These are phyloP conservation scores for Rhytidiadelphus loreus DNA, from an alignment of 225 moss, liverwort and hornwort genomes.

Conservation along the genomic window DNA sequence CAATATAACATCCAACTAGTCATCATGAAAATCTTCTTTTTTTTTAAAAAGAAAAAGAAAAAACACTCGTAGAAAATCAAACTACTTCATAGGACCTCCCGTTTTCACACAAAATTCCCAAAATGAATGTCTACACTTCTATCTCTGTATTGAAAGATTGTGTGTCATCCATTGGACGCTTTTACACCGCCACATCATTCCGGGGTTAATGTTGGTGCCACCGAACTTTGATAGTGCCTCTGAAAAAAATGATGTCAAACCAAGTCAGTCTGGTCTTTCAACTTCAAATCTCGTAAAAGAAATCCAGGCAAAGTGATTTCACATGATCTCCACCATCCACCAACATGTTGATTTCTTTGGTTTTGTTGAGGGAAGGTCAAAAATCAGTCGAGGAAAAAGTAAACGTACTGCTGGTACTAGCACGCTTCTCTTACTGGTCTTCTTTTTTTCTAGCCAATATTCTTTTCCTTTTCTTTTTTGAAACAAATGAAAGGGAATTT, in stretches of 20 bases:
- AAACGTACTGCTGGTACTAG: neutral
- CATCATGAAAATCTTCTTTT: neutral
- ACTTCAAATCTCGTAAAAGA: neutral
- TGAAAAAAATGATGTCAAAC: neutral
- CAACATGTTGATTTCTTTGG: neutral
- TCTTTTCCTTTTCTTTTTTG: no score
- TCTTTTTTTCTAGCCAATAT: no score
- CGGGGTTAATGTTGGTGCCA: neutral
- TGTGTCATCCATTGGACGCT: neutral
- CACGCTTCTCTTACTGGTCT: no score
- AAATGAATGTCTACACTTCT: no score
- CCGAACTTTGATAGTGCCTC: neutral
- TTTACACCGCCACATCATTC: accelerated
- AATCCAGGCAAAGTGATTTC: neutral
- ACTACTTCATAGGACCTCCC: neutral
- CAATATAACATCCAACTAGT: neutral
- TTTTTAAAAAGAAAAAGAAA: neutral
- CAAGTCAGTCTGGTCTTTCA: neutral
- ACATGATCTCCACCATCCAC: neutral
- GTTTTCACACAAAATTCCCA: neutral
- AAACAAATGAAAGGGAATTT: no score
- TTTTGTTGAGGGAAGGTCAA: neutral
- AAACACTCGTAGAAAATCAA: accelerated
- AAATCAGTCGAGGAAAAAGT: neutral
- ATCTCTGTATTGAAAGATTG: neutral